A percentile compares a stretch with the other conserved stretches of the same genome.
phyloP scores from a whole-genome alignment of 2,329 filamentous ascomycete species.

The Trichoderma koningiopsis region DNA sequence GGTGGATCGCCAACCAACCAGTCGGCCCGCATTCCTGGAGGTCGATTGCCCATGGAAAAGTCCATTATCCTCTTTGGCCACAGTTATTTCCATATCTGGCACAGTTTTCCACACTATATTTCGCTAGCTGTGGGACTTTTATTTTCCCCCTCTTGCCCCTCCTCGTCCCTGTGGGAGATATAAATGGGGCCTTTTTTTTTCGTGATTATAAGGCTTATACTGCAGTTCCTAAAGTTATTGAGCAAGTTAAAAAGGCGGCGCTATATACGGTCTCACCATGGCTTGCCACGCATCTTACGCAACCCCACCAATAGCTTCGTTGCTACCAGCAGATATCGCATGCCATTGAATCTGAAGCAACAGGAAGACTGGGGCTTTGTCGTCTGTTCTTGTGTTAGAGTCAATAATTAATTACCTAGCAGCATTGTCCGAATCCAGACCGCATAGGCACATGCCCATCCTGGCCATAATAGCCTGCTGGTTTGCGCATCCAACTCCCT shows the following conservation, averaged over 20 bases:
- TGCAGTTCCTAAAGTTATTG: too few relatives aligned
- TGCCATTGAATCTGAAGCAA: neutral
- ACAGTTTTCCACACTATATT: neutral
- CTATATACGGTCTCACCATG: constrained; percentile 22
- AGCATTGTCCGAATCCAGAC: neutral
- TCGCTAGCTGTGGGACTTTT: neutral
- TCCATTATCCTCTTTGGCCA: neutral
- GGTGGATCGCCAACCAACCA: neutral
- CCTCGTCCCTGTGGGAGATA: neutral
- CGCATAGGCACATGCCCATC: neutral
- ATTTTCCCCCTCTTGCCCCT: neutral
- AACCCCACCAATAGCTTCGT: neutral
- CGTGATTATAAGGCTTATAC: too few relatives aligned
- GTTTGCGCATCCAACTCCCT: neutral
- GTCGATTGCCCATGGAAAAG: neutral
- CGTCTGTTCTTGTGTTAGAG: neutral
- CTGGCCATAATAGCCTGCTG: neutral
- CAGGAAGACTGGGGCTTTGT: neutral
- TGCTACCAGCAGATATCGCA: neutral
- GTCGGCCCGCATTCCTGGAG: neutral
- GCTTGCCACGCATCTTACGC: constrained; percentile 9
- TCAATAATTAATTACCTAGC: neutral
- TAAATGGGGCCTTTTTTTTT: neutral
- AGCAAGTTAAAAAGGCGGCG: neutral
- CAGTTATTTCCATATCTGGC: neutral